Percentiles rank a stretch among this genome's conserved stretches.
Evolutionary conservation across 139 green algal species (phyloP).

Genomic region (Klebsormidium nitens): DNA sequence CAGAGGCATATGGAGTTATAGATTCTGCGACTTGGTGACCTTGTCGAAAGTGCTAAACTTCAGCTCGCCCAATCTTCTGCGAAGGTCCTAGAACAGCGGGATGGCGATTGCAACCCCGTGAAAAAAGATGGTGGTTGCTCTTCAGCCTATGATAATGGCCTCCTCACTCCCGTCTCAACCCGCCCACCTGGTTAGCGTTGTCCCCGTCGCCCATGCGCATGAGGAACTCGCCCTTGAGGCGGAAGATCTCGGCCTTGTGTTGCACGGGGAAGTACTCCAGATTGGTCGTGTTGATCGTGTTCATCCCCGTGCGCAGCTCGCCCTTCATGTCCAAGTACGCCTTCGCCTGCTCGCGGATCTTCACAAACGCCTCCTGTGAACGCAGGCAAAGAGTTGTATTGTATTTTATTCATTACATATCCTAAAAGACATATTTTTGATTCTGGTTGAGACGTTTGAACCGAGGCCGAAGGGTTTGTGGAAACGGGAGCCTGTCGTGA

Average conservation of each 20-base stretch:
- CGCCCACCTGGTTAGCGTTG: slow-evolving; percentile 34
- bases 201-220: slow-evolving; percentile 48
- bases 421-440: no score
- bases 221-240: slow-evolving; percentile 70
- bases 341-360: slow-evolving; percentile 84
- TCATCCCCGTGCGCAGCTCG: slow-evolving; percentile 69
- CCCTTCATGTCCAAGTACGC: slow-evolving; percentile 54
- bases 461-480: no score
- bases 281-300: slow-evolving; percentile 87
- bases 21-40: no score
- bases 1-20: no score
- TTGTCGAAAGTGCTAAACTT: no score
- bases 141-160: background rate
- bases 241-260: slow-evolving; percentile 88
- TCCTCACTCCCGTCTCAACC: no score
- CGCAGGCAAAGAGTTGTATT: no score
- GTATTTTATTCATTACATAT: no score
- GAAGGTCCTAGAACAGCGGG: slow-evolving; percentile 48
- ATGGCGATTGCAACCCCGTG: background rate
- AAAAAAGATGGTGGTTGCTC: background rate
- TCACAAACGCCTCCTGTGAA: slow-evolving; percentile 95
- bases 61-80: no score
- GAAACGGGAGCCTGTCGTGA: no score
- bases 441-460: no score
- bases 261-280: slow-evolving; percentile 91